Percentiles rank a stretch among this genome's conserved stretches.
These are phyloP conservation scores for Pyrus betulifolia DNA, from an alignment of 306 rosid species.

Conservation along the genomic window DNA sequence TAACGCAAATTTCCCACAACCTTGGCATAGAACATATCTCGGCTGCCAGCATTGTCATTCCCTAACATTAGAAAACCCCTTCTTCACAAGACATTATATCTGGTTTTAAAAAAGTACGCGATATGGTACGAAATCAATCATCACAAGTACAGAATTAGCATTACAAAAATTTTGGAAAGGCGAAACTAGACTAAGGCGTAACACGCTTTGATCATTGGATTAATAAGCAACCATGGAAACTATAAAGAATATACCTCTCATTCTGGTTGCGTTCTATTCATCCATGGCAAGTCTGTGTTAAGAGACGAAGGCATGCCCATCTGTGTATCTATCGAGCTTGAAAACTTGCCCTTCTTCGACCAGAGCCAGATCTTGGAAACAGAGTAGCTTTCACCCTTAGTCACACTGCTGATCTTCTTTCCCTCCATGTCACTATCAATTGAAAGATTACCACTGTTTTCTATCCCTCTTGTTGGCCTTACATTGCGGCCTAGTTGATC, in stretches of 20 bases:
- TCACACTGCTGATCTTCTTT: conserved; percentile 68
- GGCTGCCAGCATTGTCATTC: conserved; percentile 9
- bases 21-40: not conserved
- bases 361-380: conserved; percentile 96
- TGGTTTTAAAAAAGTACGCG: conserved; percentile 12
- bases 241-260: conserved; percentile 44
- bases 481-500: conserved; percentile 27
- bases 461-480: conserved; percentile 30
- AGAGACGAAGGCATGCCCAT: conserved; percentile 63
- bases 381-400: conserved; percentile 91
- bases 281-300: conserved; percentile 57
- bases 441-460: conserved; percentile 31
- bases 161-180: conserved; percentile 12
- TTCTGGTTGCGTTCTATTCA: conserved; percentile 44
- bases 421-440: conserved; percentile 60
- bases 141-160: conserved; percentile 40
- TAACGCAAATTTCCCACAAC: not conserved
- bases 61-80: conserved; percentile 14
- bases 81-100: conserved; percentile 25
- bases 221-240: conserved; percentile 17
- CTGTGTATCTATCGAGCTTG: conserved; percentile 48
- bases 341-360: conserved; percentile 74
- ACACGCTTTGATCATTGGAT: conserved; percentile 29
- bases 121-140: conserved; percentile 36
- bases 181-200: conserved; percentile 18